Conservation (phyloP, 371 early-diverging fungal species). For the Haplosporangium sp. region DNA sequence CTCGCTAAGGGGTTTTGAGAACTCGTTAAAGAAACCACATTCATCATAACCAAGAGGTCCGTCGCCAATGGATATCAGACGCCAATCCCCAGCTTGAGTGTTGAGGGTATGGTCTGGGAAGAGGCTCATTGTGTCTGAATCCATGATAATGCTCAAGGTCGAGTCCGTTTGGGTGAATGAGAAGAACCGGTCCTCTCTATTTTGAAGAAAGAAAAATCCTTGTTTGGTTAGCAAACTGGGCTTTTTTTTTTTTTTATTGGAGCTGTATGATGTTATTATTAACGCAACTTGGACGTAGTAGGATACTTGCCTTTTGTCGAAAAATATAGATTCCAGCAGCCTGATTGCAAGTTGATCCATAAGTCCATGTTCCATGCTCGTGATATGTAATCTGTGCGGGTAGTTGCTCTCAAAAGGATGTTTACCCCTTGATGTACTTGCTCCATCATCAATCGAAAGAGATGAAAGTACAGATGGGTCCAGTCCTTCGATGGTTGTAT, state of each 20-base stretch:
- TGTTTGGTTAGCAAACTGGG: constrained; percentile 2
- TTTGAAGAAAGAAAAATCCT: neutral
- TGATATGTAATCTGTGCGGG: constrained; percentile 38
- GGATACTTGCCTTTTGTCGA: constrained; percentile 37
- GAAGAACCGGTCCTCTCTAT: constrained; percentile 44
- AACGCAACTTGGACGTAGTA: no score
- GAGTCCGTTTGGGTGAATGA: constrained; percentile 54
- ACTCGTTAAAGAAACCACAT: constrained; percentile 43
- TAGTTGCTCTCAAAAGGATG: constrained; percentile 25
- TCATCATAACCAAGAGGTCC: constrained; percentile 49
- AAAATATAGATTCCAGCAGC: constrained; percentile 49
- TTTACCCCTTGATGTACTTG: constrained; percentile 10
- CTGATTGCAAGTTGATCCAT: constrained; percentile 35
- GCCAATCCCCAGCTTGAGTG: constrained; percentile 52
- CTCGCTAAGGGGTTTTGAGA: constrained; percentile 39
- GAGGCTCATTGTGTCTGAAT: constrained; percentile 38
- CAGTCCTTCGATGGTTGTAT: constrained; percentile 18
- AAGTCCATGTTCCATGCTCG: constrained; percentile 49
- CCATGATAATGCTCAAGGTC: constrained; percentile 52
- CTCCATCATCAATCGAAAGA: constrained; percentile 19
- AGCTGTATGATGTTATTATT: neutral
- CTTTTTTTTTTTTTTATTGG: no score
- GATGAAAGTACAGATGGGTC: constrained; percentile 35
- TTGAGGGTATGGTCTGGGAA: constrained; percentile 56
- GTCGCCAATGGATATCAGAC: constrained; percentile 47